Percentiles rank a stretch among this genome's conserved stretches.
These are phyloP conservation scores for Nannochloropsis granulata DNA, from an alignment of 108 stramenopile genomes.

Conservation along the genomic window DNA sequence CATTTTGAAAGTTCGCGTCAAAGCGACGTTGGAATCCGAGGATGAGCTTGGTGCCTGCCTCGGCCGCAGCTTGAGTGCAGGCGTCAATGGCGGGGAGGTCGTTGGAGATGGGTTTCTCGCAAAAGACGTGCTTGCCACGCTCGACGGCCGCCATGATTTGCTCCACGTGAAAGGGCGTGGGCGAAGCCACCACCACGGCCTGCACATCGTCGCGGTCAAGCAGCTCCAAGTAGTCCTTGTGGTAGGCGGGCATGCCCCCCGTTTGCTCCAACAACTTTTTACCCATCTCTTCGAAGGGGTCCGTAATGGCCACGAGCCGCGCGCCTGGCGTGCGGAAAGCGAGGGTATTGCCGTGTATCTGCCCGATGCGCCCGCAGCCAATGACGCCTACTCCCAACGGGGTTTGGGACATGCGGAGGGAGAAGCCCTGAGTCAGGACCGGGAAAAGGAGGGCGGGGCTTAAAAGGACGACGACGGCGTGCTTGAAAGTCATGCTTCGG, in stretches of 20 bases:
- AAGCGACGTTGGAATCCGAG: slow-evolving; percentile 30
- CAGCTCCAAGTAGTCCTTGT: slow-evolving; percentile 26
- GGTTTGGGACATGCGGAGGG: slow-evolving; percentile 1
- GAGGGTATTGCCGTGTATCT: slow-evolving; percentile 27
- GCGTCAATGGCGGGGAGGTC: slow-evolving; percentile 18
- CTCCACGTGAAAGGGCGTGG: slow-evolving; percentile 26
- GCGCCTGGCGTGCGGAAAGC: slow-evolving; percentile 26
- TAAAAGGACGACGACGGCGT: background rate
- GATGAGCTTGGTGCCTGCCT: slow-evolving; percentile 19
- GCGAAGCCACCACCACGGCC: slow-evolving; percentile 20
- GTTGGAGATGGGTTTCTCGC: slow-evolving; percentile 27
- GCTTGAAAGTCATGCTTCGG: too few species aligned
- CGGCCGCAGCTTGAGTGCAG: slow-evolving; percentile 2
- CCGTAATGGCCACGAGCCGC: slow-evolving; percentile 20
- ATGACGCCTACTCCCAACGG: slow-evolving; percentile 26
- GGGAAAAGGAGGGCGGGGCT: background rate
- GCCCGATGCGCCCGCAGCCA: slow-evolving; percentile 23
- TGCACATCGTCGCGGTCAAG: slow-evolving; percentile 15
- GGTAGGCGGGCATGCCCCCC: slow-evolving; percentile 19
- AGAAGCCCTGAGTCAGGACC: background rate
- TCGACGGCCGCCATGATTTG: slow-evolving; percentile 26
- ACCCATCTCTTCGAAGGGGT: slow-evolving; percentile 25
- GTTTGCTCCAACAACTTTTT: slow-evolving; percentile 4
- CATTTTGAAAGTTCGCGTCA: slow-evolving; percentile 22
- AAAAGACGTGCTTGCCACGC: slow-evolving; percentile 31